Base-by-base conservation (phyloP, 768 basidiomycete genomes). In the Auricularia cornea region DNA sequence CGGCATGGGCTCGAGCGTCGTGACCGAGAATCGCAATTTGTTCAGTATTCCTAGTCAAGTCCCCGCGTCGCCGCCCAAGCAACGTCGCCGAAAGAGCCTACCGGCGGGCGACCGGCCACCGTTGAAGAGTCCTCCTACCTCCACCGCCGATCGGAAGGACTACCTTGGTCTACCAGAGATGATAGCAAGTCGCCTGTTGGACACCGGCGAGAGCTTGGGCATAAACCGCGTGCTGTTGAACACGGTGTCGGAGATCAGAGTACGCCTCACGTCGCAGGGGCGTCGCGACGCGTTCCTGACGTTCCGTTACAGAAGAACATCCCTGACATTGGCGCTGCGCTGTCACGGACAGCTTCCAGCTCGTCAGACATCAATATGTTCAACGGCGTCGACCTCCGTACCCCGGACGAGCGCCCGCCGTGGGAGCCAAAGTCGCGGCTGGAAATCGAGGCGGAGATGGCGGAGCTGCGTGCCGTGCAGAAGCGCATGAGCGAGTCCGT, bases 151-250 rank as follows among this genome's bases (percentile, higher is more conserved):
- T 18, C 16, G 44, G 12, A 48, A 48, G 44, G 44, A 77, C 31
- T 75, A 79, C 41, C 76, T 86, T 71, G 84, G 82, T 35, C 74
- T 89, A 23, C 84, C 90, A 26, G 92, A 93, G 68, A 78, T 86
- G 68, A 78, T 92, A 66, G 82, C 91, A 1, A 81, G 87, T 59
- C 86, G 88, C 26, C 73, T 93, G 59, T 68, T 91, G 65, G 90
- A 93, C 71, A 79, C 84, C 23, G 85, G 89, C 30, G 90, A 92
- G 75, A 89, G 83, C 64, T 75, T 92, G 31, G 89, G 90, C n/a
- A 88, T 92, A 64, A 92, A 92, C 72, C 90, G 85, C 74, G 89
- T 89, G 0, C 76, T 92, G 23, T 84, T 88, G 83, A 89, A 81
- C 71, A 90, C 90, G 0, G 87, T 93, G 2, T 83, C 86, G 4